phyloP scores from a whole-genome alignment of 2,329 filamentous ascomycete genomes.

The Alternaria sp. region DNA sequence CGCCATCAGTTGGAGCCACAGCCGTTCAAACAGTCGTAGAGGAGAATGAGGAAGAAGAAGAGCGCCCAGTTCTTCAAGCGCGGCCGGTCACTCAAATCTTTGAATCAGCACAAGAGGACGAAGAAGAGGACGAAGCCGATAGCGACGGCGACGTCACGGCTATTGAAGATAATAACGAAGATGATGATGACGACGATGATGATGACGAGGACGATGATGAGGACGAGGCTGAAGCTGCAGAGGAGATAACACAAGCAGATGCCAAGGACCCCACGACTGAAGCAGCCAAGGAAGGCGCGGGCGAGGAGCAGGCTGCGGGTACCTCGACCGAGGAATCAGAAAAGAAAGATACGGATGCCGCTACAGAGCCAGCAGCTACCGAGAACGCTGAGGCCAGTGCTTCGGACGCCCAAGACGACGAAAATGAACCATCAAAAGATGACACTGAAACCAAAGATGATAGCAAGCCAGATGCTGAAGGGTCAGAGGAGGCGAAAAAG shows the following conservation, averaged over 20 bases:
- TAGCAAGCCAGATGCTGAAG: not conserved
- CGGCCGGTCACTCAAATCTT: constrained; percentile 27
- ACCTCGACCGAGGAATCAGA: constrained; percentile 14
- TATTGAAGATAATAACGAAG: constrained; percentile 23
- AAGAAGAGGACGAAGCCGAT: constrained; percentile 9
- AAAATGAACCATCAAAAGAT: constrained; percentile 4
- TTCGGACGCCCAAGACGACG: not conserved
- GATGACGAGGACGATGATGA: constrained; percentile 16
- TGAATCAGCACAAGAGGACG: constrained; percentile 20
- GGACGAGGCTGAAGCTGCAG: constrained; percentile 22
- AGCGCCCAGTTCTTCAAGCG: constrained; percentile 15
- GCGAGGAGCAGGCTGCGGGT: constrained; percentile 18
- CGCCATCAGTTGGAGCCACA: constrained; percentile 74
- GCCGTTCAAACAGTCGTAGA: constrained; percentile 83
- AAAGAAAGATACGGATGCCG: constrained; percentile 10
- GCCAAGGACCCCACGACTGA: constrained; percentile 15
- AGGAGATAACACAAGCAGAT: constrained; percentile 22
- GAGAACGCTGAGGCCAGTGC: constrained; percentile 7
- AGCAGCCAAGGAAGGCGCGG: constrained; percentile 28
- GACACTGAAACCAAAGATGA: constrained; percentile 6
- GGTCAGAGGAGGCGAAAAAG: constrained; percentile 25
- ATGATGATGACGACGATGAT: constrained; percentile 23
- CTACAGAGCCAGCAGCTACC: constrained; percentile 6
- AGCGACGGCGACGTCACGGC: constrained; percentile 15
- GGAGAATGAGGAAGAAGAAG: constrained; percentile 75